phyloP scores from a whole-genome alignment of 192 early-diverging fungal species.

The Backusella circina region DNA sequence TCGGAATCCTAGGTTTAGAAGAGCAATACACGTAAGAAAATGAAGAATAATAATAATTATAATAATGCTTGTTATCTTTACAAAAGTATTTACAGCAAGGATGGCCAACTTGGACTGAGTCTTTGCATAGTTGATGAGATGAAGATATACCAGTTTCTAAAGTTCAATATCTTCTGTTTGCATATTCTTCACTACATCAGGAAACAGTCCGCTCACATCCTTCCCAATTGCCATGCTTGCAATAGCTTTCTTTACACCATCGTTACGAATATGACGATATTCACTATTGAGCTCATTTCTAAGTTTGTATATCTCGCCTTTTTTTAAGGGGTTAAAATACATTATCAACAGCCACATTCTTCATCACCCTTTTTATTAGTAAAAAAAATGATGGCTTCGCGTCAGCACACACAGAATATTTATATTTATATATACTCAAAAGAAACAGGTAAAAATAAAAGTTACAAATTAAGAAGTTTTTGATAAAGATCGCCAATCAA shows the following conservation, averaged over 20 bases:
- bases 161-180: conserved; percentile 96
- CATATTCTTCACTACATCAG: conserved; percentile 98
- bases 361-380: conserved; percentile 68
- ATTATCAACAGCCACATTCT: not conserved
- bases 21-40: not conserved
- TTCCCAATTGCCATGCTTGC: conserved; percentile 99
- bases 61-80: conserved; percentile 61
- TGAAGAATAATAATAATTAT: not conserved
- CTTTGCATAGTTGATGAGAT: conserved; percentile 97
- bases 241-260: conserved; percentile 96
- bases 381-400: conserved; percentile 46
- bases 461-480: not conserved
- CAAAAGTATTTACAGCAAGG: conserved; percentile 95
- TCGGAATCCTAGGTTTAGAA: conserved; percentile 72
- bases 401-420: not conserved
- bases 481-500: not conserved
- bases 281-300: conserved; percentile 94
- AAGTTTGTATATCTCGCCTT: conserved; percentile 97
- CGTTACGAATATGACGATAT: conserved; percentile 91
- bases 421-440: not conserved
- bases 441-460: not conserved
- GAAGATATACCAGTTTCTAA: conserved; percentile 97
- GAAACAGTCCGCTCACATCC: conserved; percentile 91
- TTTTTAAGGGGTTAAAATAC: not conserved
- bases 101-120: conserved; percentile 95